Conservation (phyloP, 805 yeast genomes). For the Monosporozyma aquatica region DNA sequence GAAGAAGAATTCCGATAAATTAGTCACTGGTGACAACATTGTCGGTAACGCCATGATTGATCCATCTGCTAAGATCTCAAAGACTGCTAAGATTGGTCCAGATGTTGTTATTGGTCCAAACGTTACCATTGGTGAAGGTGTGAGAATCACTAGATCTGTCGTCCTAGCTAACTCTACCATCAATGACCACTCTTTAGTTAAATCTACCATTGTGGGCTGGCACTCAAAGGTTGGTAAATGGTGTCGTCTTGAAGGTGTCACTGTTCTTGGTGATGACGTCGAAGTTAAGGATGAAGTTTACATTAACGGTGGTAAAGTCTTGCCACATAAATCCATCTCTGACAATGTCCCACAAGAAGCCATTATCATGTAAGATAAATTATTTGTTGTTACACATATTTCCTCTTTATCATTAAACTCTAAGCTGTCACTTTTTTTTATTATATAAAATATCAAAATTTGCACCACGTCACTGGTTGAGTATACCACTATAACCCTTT, state of each 20-base stretch:
- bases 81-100: conserved; percentile 94
- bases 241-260: conserved; percentile 97
- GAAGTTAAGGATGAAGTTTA: conserved; percentile 96
- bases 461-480: not conserved
- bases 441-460: too few species aligned
- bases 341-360: conserved; percentile 95
- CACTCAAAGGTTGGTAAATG: conserved; percentile 95
- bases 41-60: conserved; percentile 90
- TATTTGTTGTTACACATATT: too few species aligned
- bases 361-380: conserved; percentile 80
- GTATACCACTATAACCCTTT: not conserved
- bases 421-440: too few species aligned
- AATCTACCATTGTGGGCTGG: conserved; percentile 98
- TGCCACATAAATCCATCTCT: conserved; percentile 96
- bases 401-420: too few species aligned
- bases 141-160: conserved; percentile 93
- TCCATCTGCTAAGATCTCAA: conserved; percentile 88
- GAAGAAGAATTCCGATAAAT: conserved; percentile 64
- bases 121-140: conserved; percentile 94
- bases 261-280: conserved; percentile 98
- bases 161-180: conserved; percentile 82
- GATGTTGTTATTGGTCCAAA: conserved; percentile 96
- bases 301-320: conserved; percentile 98
- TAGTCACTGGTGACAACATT: conserved; percentile 63
- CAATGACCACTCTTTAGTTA: conserved; percentile 96